Conservation (phyloP, 164 flowering plant species). For the Umbellularia californica region DNA sequence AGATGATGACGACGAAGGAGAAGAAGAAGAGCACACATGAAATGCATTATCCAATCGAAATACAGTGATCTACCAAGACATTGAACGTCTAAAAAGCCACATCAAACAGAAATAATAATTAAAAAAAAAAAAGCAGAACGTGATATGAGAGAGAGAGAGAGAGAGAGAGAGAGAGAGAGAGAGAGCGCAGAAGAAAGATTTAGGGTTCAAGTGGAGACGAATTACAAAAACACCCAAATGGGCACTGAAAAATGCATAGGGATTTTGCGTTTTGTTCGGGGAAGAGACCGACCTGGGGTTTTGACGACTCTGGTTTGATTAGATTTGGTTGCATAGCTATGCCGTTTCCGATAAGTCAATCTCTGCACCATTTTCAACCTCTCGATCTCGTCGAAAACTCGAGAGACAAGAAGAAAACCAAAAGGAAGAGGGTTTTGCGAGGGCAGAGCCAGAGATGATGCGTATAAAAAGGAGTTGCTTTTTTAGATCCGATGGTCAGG, state of each 20-base stretch:
- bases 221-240: no score
- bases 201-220: neutral
- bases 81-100: no score
- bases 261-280: neutral
- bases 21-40: no score
- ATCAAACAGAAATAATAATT: neutral
- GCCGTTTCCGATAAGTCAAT: conserved; percentile 38
- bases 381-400: neutral
- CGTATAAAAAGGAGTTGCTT: no score
- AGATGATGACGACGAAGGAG: no score
- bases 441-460: no score
- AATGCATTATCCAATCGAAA: no score
- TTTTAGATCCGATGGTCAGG: no score
- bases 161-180: neutral
- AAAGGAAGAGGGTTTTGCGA: no score
- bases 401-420: no score
- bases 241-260: neutral
- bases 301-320: conserved; percentile 46
- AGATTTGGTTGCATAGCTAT: conserved; percentile 50
- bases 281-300: conserved; percentile 29
- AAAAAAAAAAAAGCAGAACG: neutral
- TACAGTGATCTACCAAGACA: no score
- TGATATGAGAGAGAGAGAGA: neutral
- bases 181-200: neutral
- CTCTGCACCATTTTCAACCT: conserved; percentile 39